Evolutionary conservation across 345 rosid species (phyloP).

Genomic region (Hibiscus tridactylites): DNA sequence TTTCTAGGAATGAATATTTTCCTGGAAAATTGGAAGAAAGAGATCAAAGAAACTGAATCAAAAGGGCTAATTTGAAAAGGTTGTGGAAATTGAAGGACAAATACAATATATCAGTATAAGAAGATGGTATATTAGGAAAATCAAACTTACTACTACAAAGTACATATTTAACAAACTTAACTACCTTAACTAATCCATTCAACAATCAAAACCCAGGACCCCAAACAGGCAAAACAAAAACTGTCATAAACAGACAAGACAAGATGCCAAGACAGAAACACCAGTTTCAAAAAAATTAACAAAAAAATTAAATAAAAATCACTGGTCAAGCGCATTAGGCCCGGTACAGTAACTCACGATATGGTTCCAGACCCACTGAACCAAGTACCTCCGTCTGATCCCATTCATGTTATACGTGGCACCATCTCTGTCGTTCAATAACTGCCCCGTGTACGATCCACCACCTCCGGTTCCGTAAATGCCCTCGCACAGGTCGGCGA

Average conservation of each 20-base stretch:
- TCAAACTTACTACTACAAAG: neutral
- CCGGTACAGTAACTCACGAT: constrained; percentile 77
- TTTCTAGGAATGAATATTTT: too few species aligned
- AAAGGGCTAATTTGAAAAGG: too few species aligned
- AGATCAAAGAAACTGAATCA: too few species aligned
- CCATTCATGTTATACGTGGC: constrained; percentile 92
- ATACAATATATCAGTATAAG: too few species aligned
- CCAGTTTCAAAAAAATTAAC: neutral
- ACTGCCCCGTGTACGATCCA: constrained; percentile 89
- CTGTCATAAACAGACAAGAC: neutral
- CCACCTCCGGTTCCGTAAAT: constrained; percentile 97
- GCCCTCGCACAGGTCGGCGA: constrained; percentile 93
- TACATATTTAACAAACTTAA: neutral
- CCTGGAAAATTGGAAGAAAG: too few species aligned
- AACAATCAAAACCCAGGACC: neutral
- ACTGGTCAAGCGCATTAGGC: constrained; percentile 84
- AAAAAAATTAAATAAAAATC: neutral
- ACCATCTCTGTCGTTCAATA: constrained; percentile 49
- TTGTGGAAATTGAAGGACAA: too few species aligned
- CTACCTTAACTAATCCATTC: neutral
- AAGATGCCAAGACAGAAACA: neutral
- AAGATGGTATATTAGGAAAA: neutral
- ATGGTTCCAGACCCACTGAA: constrained; percentile 95
- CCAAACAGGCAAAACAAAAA: too few species aligned
- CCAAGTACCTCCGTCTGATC: constrained; percentile 69